Base-by-base conservation (phyloP, 352 stramenopile species). In the Phytophthora rubi region DNA sequence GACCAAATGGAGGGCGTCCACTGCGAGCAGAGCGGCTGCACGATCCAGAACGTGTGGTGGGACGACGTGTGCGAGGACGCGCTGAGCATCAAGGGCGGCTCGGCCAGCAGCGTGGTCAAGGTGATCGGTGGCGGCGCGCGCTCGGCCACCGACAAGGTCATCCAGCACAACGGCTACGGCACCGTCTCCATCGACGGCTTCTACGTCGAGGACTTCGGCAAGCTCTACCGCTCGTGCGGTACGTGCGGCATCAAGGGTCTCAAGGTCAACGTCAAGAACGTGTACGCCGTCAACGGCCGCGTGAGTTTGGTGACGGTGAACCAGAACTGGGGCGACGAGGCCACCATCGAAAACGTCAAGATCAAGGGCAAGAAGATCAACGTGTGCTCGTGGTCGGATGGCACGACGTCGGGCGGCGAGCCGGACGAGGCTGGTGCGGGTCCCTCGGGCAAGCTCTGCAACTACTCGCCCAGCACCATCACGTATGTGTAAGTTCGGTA, bases 281-380 rank as follows among this genome's bases (percentile, higher is more conserved):
- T 71, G 13, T 66, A 66, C 56, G 64, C 64, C 4, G 64, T 71
- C 8, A 39, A 71, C 30, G 64, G 64, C 56, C 64, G 64, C 51
- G 69, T 80, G 9, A 73, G 64, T 39, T 21, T 83, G 23, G 77
- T 82, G 28, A 81, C 75, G 0, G 75, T 83, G 39, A 83, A 83
- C 71, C 23, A 71, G 55, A 83, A 86, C 71, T 79, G 69, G 61
- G 68, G 57, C 15, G 77, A 86, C 49, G 57, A 79, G 53, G 75
- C 75, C 62, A 77, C 67, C 33, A 55, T 79, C 26, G 79, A 76
- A 47, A 78, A 83, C 64, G 65, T 86, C 51, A 80, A 81, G 61
- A 75, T 80, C 68, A 77, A 78, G 52, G 60, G 59, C 57, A 74
- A 65, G 53, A 74, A 62, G 60, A 68, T 70, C 59, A 62, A 61